Conservation (phyloP, 208 protist genomes). For the Perkinsela sp. region DNA sequence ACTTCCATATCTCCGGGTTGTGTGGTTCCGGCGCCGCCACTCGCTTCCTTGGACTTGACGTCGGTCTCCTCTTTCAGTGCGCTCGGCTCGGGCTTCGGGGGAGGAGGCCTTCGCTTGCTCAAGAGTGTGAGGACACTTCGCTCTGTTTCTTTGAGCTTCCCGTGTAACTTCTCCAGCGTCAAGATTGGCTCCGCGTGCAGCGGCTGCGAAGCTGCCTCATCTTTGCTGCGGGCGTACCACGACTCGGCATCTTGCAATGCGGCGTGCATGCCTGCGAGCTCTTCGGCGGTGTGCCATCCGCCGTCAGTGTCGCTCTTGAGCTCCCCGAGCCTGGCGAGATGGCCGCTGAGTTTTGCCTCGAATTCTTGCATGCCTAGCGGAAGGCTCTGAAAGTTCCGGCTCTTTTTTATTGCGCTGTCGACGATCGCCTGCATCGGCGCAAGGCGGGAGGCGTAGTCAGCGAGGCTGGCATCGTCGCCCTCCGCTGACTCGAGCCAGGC, state of each 20-base stretch:
- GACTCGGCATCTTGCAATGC: not conserved
- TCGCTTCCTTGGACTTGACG: no score
- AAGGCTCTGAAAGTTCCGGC: not conserved
- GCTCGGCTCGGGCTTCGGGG: not conserved
- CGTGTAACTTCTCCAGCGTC: not conserved
- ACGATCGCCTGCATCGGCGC: slow-evolving; percentile 32
- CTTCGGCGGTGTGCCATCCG: not conserved
- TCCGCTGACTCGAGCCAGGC: slow-evolving; percentile 58
- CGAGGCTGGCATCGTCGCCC: slow-evolving; percentile 24
- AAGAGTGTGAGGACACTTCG: not conserved
- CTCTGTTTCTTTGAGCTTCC: not conserved
- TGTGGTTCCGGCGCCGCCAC: no score
- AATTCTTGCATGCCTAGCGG: not conserved
- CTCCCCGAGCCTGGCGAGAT: not conserved
- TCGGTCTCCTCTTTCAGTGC: not conserved
- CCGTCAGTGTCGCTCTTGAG: not conserved
- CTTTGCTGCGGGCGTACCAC: not conserved
- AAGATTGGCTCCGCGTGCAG: not conserved
- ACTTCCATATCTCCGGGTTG: no score
- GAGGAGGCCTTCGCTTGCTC: not conserved
- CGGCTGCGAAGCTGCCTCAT: not conserved
- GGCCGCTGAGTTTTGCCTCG: not conserved
- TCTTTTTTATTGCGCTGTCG: slow-evolving; percentile 7
- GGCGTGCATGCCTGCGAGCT: not conserved
- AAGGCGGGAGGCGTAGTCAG: slow-evolving; percentile 28